These are phyloP conservation scores for Mrakiaceae sp. DNA, from an alignment of 1,284 basidiomycete genomes.

Conservation along the genomic window DNA sequence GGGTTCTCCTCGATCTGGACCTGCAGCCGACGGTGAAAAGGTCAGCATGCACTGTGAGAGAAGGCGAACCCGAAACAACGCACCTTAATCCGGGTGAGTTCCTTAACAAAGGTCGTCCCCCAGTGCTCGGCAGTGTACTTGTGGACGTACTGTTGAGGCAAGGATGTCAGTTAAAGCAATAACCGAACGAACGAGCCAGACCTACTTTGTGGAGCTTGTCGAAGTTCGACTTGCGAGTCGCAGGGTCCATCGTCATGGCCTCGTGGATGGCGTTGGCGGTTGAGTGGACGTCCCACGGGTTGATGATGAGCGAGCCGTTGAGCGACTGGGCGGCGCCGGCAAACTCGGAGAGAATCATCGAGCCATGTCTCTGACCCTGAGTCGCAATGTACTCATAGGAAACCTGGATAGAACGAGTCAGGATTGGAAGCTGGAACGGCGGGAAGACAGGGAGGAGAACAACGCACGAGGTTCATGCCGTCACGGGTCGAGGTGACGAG, in stretches of 20 bases:
- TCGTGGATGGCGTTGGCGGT: constrained; percentile 92
- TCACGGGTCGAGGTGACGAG: constrained; percentile 90
- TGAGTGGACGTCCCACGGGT: constrained; percentile 88
- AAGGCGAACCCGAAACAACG: no score
- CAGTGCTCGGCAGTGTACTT: constrained; percentile 89
- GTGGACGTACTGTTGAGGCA: constrained; percentile 54
- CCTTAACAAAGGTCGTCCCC: constrained; percentile 50
- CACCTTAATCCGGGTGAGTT: constrained; percentile 6
- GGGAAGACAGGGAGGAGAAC: neutral
- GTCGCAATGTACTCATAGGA: constrained; percentile 98
- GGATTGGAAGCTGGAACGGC: neutral
- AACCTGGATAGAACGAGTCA: constrained; percentile 46
- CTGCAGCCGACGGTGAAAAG: no score
- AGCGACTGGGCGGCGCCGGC: constrained; percentile 93
- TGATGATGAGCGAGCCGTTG: constrained; percentile 87
- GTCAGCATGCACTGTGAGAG: no score
- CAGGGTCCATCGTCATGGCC: constrained; percentile 77
- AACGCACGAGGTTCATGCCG: constrained; percentile 90
- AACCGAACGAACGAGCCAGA: constrained; percentile 21
- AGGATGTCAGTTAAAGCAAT: neutral
- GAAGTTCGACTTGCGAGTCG: constrained; percentile 77
- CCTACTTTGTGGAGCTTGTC: constrained; percentile 75
- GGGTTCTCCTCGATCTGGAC: no score
- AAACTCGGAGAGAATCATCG: constrained; percentile 96
- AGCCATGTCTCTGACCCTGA: constrained; percentile 82